phyloP scores from a whole-genome alignment of 2,329 filamentous ascomycete species.

The Colletotrichum orbiculare region DNA sequence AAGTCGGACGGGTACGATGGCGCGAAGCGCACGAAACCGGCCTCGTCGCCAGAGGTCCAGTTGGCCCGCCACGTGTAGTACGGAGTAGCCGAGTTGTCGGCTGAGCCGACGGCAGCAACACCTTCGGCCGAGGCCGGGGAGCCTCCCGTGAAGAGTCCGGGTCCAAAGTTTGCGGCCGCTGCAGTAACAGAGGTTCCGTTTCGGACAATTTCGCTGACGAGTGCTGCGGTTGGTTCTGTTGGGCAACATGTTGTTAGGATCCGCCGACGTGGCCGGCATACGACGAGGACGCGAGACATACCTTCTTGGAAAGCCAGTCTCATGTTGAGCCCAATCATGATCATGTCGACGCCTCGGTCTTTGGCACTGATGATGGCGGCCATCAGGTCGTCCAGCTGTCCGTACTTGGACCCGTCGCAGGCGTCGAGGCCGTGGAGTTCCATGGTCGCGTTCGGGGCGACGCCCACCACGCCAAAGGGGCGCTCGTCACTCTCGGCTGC shows the following conservation, averaged over 20 bases:
- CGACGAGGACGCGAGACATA: neutral
- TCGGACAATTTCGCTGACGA: neutral
- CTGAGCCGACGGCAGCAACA: neutral
- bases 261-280: too few species aligned
- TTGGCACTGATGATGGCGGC: neutral
- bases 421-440: neutral
- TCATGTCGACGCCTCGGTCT: neutral
- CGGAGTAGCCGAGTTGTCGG: neutral
- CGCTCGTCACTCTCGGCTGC: conserved; percentile 42
- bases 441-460: neutral
- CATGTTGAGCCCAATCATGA: neutral
- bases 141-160: neutral
- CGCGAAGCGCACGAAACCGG: neutral
- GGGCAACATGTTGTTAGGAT: too few species aligned
- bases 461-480: conserved; percentile 6
- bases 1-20: neutral
- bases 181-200: neutral
- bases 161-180: neutral
- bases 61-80: neutral
- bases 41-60: neutral
- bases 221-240: neutral
- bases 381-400: neutral
- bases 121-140: neutral
- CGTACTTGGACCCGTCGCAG: neutral
- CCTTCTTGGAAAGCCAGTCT: neutral